Evolutionary conservation across 2,329 filamentous ascomycete genomes (phyloP).

Genomic region (Pezicula rhizophila): DNA sequence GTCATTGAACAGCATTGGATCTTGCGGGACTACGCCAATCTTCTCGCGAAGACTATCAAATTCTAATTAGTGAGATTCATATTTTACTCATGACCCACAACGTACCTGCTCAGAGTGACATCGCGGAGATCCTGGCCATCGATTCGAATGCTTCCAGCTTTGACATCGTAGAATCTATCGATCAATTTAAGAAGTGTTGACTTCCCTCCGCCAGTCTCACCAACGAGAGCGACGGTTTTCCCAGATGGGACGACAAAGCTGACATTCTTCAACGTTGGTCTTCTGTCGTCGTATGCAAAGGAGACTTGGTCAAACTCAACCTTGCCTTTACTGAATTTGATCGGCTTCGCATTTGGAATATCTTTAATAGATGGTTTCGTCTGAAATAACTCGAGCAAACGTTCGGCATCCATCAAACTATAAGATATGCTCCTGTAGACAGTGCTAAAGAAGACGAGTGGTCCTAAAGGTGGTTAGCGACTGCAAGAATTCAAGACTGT

Average conservation of each 20-base stretch:
- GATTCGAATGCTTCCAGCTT: conserved; percentile 31
- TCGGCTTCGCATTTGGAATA: conserved; percentile 34
- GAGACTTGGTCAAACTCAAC: conserved; percentile 28
- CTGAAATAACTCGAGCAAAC: conserved; percentile 49
- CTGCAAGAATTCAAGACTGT: conserved; percentile 2
- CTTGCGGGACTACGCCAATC: conserved; percentile 52
- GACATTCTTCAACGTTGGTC: conserved; percentile 28
- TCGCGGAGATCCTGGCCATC: conserved; percentile 31
- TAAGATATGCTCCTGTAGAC: conserved; percentile 43
- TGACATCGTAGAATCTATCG: conserved; percentile 39
- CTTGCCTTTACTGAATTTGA: conserved; percentile 36
- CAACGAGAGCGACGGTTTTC: conserved; percentile 39
- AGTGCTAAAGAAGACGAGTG: conserved; percentile 31
- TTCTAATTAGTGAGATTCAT: conserved; percentile 5
- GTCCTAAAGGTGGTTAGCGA: conserved; percentile 21
- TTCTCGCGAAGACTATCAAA: conserved; percentile 29
- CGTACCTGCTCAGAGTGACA: conserved; percentile 40
- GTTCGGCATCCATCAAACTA: conserved; percentile 60
- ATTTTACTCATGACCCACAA: conserved; percentile 38
- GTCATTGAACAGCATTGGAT: conserved; percentile 49
- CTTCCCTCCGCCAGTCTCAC: conserved; percentile 38
- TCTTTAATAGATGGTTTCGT: conserved; percentile 51
- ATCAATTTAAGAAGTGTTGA: conserved; percentile 37
- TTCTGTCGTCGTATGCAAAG: conserved; percentile 30
- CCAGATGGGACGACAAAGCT: conserved; percentile 29